Evolutionary conservation across 1,284 basidiomycete species (phyloP).

Genomic region (Amylostereum areolatum): DNA sequence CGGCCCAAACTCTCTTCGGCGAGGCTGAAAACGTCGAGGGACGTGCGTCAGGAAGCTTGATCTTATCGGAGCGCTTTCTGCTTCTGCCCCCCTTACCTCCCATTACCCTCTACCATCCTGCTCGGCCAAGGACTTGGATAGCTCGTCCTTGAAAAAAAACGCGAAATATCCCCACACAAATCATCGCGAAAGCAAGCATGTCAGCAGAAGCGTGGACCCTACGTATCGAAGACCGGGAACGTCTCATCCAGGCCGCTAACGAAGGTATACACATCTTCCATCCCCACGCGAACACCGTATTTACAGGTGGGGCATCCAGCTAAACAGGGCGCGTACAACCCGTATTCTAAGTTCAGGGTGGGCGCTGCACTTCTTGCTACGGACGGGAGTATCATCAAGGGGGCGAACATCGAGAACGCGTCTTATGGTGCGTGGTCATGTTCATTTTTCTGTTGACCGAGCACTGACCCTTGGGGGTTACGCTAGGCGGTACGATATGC

Average conservation of each 20-base stretch:
- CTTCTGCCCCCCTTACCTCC: too few relatives aligned
- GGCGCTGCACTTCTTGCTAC: slow-evolving; percentile 75
- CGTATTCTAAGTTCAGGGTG: slow-evolving; percentile 86
- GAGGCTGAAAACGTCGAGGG: slow-evolving; percentile 65
- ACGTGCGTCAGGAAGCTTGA: too few relatives aligned
- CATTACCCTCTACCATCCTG: too few relatives aligned
- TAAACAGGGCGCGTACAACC: slow-evolving; percentile 55
- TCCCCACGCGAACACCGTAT: background rate
- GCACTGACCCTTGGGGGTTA: background rate
- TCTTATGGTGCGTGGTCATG: slow-evolving; percentile 60
- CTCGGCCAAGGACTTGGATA: too few relatives aligned
- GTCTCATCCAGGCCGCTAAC: slow-evolving; percentile 27
- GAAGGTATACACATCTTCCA: slow-evolving; percentile 19
- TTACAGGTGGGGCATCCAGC: slow-evolving; percentile 27
- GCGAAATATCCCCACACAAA: too few relatives aligned
- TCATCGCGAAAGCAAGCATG: too few relatives aligned
- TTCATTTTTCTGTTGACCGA: background rate
- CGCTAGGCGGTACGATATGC: slow-evolving; percentile 70
- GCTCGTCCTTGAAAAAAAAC: too few relatives aligned
- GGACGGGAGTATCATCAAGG: slow-evolving; percentile 70
- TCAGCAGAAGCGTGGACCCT: slow-evolving; percentile 18
- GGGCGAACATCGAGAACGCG: slow-evolving; percentile 88
- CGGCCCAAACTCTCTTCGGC: slow-evolving; percentile 76
- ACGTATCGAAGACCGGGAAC: slow-evolving; percentile 17
- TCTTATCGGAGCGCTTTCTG: too few relatives aligned